Evolutionary conservation across 2,329 filamentous ascomycete genomes (phyloP).

Genomic region (Dendrostoma leiphaemia): DNA sequence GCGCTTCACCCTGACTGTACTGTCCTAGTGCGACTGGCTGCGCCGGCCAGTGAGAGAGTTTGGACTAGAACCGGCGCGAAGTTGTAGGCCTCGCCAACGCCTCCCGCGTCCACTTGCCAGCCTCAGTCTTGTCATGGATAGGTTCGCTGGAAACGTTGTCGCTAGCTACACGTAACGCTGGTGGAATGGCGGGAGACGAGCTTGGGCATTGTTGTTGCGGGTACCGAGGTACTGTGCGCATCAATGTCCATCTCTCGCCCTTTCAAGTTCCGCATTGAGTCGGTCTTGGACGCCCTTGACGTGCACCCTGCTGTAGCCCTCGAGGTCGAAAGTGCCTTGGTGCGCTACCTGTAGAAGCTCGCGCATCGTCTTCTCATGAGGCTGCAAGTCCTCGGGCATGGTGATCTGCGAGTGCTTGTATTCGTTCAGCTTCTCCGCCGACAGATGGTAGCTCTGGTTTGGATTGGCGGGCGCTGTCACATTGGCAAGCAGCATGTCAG

Average conservation of each 20-base stretch:
- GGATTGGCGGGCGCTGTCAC: slow-evolving; percentile 25
- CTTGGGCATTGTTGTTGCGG: too few relatives aligned
- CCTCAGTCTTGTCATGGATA: too few relatives aligned
- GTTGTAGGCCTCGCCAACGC: too few relatives aligned
- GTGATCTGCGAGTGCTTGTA: not conserved
- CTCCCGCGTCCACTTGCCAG: too few relatives aligned
- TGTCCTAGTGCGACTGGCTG: too few relatives aligned
- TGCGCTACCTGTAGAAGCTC: slow-evolving; percentile 12
- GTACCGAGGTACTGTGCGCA: not conserved
- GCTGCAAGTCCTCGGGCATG: not conserved
- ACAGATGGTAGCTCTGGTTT: slow-evolving; percentile 24
- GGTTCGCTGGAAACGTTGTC: too few relatives aligned
- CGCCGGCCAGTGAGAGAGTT: too few relatives aligned
- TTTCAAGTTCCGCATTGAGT: slow-evolving; percentile 12
- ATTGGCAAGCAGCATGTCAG: slow-evolving; percentile 26
- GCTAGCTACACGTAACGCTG: too few relatives aligned
- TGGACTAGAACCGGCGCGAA: too few relatives aligned
- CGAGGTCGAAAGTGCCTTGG: slow-evolving; percentile 5
- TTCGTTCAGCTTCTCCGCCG: slow-evolving; percentile 7
- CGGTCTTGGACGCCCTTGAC: slow-evolving; percentile 12
- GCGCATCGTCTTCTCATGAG: slow-evolving; percentile 7
- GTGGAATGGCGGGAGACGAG: too few relatives aligned
- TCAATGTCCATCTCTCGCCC: not conserved
- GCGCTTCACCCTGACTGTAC: too few relatives aligned
- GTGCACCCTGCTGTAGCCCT: slow-evolving; percentile 13